Base-by-base conservation (phyloP, 2,329 filamentous ascomycete species). In the Teratosphaeria gauchensis region DNA sequence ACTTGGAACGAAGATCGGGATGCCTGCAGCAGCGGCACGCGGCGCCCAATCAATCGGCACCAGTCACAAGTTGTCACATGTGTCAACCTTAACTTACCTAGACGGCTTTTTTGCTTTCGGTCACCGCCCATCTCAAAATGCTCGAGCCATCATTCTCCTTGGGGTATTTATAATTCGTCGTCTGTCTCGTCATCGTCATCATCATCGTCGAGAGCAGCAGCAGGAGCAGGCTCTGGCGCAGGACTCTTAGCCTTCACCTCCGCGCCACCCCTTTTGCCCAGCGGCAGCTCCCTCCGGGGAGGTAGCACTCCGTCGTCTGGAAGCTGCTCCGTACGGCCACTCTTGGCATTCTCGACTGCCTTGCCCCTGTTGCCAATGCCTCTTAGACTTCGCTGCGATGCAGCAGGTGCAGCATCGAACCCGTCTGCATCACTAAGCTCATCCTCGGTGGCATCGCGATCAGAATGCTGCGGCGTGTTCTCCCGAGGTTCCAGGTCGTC, bases 401-500 rank as follows among this genome's bases (percentile, higher is more conserved):
- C 38, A 48, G 48, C 32, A 16, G 35, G 24, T n/a, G 57, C 24
- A 32, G 52, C 53, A 7, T 32, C 38, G 52, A 58, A 55, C 31
- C 51, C 58, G 32, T 59, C 61, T 38, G 60, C 63, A 42, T 67
- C 64, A 24, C 58, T 66, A 6, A 65, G 65, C 14, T 67, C 66
- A 21, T 66, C 66, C 35, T 68, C 65, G 6, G 63, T 63, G 55
- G 58, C 57, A 19, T 67, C 65, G 9, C 53, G 54, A 21, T 67
- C 67, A 19, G 64, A 64, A 30, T 59, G 59, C 28, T 64, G 63
- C 33, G 65, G 63, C 4, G 63, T 67, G 31, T 63, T 61, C 42
- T 62, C 59, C 21, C 61, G 60, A 21, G 51, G 64, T 4, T 62
- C 60, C 16, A 69, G 65, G 14, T 73, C 72, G 19, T 74, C 68